Conservation (phyloP, 169 alveolate genomes). For the Plasmodium fragile region DNA sequence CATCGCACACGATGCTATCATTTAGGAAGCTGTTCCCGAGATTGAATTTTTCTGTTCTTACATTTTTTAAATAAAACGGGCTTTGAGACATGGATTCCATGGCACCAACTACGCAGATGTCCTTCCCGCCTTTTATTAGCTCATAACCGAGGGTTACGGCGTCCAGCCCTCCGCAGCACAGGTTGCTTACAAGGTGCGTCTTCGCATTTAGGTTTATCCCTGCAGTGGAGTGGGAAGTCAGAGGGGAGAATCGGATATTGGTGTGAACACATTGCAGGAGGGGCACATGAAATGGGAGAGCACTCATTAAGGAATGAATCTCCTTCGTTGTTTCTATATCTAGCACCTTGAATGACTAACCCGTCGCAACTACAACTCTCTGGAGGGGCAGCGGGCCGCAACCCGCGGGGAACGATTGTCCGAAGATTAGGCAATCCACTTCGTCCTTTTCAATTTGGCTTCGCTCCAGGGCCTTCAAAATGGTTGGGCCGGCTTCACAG, state of each 20-base stretch:
- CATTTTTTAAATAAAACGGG: slow-evolving; percentile 78
- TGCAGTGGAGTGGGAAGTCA: background rate
- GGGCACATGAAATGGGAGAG: background rate
- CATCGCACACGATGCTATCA: slow-evolving; percentile 79
- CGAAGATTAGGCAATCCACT: slow-evolving; percentile 76
- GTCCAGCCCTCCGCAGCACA: slow-evolving; percentile 83
- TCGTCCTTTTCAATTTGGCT: slow-evolving; percentile 67
- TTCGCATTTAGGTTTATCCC: slow-evolving; percentile 75
- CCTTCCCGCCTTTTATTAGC: slow-evolving; percentile 75
- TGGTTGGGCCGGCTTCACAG: slow-evolving; percentile 38
- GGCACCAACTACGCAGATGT: slow-evolving; percentile 78
- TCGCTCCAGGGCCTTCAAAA: slow-evolving; percentile 76
- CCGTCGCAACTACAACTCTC: slow-evolving; percentile 64
- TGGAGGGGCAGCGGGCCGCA: slow-evolving; percentile 81
- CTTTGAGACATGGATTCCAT: slow-evolving; percentile 82
- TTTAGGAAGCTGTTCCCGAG: slow-evolving; percentile 77
- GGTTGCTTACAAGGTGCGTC: slow-evolving; percentile 72
- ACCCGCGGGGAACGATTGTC: slow-evolving; percentile 81
- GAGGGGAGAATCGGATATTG: background rate
- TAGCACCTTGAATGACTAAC: background rate
- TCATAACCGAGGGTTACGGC: slow-evolving; percentile 77
- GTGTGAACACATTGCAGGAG: background rate
- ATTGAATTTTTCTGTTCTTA: slow-evolving; percentile 77
- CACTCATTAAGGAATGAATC: background rate
- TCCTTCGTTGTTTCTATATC: background rate